phyloP scores from a whole-genome alignment of 306 rosid species.

The Sindora glabra region DNA sequence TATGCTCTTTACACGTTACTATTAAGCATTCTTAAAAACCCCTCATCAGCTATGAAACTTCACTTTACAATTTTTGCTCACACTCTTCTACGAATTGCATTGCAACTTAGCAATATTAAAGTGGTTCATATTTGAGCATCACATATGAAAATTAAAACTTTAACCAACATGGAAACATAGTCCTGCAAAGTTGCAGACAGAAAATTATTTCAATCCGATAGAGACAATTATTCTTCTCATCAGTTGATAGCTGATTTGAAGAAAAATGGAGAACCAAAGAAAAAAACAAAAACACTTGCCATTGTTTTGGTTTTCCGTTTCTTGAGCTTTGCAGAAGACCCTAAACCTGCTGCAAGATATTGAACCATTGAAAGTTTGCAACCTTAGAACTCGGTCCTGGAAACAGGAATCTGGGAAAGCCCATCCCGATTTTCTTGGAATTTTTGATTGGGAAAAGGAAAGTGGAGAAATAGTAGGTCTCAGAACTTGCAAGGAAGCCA shows the following conservation, averaged over 20 bases:
- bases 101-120: too few relatives aligned
- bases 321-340: conserved; percentile 54
- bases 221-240: neutral
- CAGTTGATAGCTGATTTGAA: neutral
- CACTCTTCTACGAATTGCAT: too few relatives aligned
- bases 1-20: too few relatives aligned
- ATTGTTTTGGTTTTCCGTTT: conserved; percentile 51
- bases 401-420: conserved; percentile 22
- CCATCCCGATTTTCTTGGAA: conserved; percentile 36
- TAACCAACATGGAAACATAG: neutral
- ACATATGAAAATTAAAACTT: neutral
- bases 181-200: neutral
- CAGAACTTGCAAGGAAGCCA: conserved; percentile 59
- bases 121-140: too few relatives aligned
- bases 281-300: conserved; percentile 34
- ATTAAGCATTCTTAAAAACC: too few relatives aligned
- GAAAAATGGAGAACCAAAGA: too few relatives aligned
- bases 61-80: too few relatives aligned
- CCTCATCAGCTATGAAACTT: too few relatives aligned
- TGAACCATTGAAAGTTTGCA: conserved; percentile 20
- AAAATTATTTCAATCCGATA: neutral
- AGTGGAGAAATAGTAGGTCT: conserved; percentile 50
- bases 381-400: conserved; percentile 25
- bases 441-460: conserved; percentile 41
- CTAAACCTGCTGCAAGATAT: conserved; percentile 26